Evolutionary conservation across 2,329 filamentous ascomycete species (phyloP).

Genomic region (Fusarium incarnatum): DNA sequence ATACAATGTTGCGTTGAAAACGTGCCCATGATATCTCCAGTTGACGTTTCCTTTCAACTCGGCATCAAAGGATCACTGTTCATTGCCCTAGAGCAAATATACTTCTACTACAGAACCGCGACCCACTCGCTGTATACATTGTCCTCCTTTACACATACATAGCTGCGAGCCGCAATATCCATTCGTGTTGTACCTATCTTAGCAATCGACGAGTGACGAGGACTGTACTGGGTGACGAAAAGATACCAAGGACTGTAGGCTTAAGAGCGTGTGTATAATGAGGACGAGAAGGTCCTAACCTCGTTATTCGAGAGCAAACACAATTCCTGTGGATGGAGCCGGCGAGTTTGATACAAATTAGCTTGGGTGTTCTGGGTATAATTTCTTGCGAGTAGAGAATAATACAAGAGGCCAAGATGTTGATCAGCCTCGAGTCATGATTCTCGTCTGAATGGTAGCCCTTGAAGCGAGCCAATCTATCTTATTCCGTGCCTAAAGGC

Average conservation of each 20-base stretch:
- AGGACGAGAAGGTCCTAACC: conserved; percentile 29
- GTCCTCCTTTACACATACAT: conserved; percentile 26
- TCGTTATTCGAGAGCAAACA: conserved; percentile 33
- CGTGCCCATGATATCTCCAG: conserved; percentile 30
- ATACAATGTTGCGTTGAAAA: conserved; percentile 28
- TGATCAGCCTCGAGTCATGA: conserved; percentile 3
- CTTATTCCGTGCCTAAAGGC: conserved; percentile 36
- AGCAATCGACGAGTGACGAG: not conserved
- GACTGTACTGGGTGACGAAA: conserved; percentile 20
- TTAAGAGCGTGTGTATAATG: conserved; percentile 29
- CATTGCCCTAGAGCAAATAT: conserved; percentile 28
- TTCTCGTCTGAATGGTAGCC: conserved; percentile 14
- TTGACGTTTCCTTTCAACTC: conserved; percentile 19
- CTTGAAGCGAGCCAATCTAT: conserved; percentile 37
- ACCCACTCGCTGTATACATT: conserved; percentile 30
- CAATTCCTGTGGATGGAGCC: conserved; percentile 29
- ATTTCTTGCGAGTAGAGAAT: not conserved
- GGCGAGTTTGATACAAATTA: conserved; percentile 36
- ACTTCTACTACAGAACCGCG: conserved; percentile 36
- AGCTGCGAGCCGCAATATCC: conserved; percentile 12
- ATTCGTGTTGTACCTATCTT: conserved; percentile 33
- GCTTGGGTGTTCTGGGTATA: not conserved
- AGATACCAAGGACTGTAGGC: conserved; percentile 22
- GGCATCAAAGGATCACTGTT: conserved; percentile 40
- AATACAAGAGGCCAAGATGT: conserved; percentile 13